Evolutionary conservation across 2,329 filamentous ascomycete genomes (phyloP).

Genomic region (Dactylellina drechsleri): DNA sequence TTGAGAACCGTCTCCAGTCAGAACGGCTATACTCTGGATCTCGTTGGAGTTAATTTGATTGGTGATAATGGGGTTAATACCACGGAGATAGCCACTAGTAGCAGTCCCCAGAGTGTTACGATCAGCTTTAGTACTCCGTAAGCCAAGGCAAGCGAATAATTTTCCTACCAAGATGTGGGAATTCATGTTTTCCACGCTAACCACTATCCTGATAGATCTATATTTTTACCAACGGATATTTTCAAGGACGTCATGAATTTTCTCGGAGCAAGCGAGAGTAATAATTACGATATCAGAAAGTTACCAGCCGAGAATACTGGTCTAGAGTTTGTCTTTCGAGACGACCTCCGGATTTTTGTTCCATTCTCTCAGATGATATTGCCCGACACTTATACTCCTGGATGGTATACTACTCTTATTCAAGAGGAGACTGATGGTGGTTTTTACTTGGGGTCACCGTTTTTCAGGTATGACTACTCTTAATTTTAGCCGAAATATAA

Average conservation of each 20-base stretch:
- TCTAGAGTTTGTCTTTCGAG: neutral
- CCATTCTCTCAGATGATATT: neutral
- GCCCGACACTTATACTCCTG: neutral
- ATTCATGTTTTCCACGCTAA: too few species aligned
- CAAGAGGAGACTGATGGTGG: neutral
- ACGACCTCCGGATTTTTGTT: neutral
- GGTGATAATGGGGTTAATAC: neutral
- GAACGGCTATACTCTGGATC: neutral
- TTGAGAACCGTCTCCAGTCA: constrained; percentile 1
- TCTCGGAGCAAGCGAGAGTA: neutral
- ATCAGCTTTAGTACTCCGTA: too few species aligned
- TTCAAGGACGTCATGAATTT: neutral
- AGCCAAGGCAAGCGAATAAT: too few species aligned
- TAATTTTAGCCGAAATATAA: too few species aligned
- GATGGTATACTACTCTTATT: neutral
- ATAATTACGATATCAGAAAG: neutral
- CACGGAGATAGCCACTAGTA: neutral
- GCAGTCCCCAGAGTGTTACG: too few species aligned
- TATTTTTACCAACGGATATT: constrained; percentile 1
- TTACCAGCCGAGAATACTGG: neutral
- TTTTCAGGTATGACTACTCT: constrained; percentile 3
- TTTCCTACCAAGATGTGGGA: too few species aligned
- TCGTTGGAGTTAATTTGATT: neutral
- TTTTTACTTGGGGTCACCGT: neutral
- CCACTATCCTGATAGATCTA: neutral